Conservation (phyloP, 345 rosid genomes). For the Populus tremula region DNA sequence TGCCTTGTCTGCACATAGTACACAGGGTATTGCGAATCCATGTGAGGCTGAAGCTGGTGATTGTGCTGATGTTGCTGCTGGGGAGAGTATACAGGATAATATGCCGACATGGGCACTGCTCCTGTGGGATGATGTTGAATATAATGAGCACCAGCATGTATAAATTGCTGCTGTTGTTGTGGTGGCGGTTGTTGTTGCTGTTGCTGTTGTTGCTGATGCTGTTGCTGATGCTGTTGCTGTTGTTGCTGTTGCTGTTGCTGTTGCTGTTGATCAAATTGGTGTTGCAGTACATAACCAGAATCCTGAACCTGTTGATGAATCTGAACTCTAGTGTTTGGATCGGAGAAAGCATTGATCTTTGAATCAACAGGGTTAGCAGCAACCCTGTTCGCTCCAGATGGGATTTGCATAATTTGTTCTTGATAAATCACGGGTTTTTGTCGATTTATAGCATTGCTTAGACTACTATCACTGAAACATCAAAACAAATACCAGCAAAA, state of each 20-base stretch:
- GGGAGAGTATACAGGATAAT: conserved; percentile 69
- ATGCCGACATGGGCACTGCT: conserved; percentile 56
- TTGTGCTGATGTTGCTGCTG: conserved; percentile 63
- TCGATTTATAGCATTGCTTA: conserved; percentile 57
- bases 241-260: conserved; percentile 23
- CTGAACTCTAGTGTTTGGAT: conserved; percentile 49
- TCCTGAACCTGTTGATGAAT: conserved; percentile 41
- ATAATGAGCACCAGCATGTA: conserved; percentile 65
- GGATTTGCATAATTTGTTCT: conserved; percentile 59
- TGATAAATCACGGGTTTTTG: conserved; percentile 64
- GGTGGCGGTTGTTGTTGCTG: conserved; percentile 32
- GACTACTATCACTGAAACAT: conserved; percentile 74
- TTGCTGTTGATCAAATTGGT: conserved; percentile 54
- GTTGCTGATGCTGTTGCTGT: conserved; percentile 45
- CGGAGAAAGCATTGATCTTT: conserved; percentile 49
- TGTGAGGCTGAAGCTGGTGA: conserved; percentile 60
- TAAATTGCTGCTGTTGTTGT: conserved; percentile 61
- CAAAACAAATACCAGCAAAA: conserved; percentile 24
- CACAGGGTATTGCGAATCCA: conserved; percentile 80
- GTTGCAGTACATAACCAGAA: conserved; percentile 53
- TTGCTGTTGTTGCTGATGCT: conserved; percentile 26
- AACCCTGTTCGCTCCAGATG: conserved; percentile 50
- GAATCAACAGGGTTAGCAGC: conserved; percentile 47
- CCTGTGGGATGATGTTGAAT: conserved; percentile 67
- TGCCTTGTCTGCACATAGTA: conserved; percentile 68